phyloP scores from a whole-genome alignment of 768 basidiomycete species.

The Chlorophyllum brunneum region DNA sequence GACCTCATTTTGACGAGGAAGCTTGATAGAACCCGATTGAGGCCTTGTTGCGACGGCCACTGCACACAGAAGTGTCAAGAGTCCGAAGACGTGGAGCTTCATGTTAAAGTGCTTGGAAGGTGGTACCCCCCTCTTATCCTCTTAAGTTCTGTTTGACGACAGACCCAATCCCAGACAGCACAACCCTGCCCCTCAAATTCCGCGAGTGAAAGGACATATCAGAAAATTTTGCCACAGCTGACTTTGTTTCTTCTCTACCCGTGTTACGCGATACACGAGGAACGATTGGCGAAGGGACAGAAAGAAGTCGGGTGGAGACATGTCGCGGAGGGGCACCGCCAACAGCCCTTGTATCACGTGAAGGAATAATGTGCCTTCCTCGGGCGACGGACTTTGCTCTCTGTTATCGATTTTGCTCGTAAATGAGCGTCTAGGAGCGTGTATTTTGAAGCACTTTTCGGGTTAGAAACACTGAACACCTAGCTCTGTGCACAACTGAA shows the following conservation, averaged over 20 bases:
- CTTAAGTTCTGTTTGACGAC: conserved; percentile 1
- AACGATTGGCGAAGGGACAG: background rate
- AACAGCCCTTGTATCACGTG: background rate
- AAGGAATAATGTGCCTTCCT: background rate
- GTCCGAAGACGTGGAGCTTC: conserved; percentile 19
- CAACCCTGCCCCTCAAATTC: background rate
- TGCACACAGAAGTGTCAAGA: conserved; percentile 21
- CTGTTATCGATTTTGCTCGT: conserved; percentile 25
- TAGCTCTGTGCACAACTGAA: too few species aligned
- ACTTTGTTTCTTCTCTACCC: background rate
- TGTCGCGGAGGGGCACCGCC: background rate
- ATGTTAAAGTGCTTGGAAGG: conserved; percentile 18
- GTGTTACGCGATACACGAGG: background rate
- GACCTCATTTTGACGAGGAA: conserved; percentile 6
- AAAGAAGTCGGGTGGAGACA: conserved; percentile 1
- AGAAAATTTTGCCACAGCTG: conserved; percentile 6
- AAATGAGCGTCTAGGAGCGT: too few species aligned
- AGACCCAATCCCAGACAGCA: background rate
- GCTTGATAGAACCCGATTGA: background rate
- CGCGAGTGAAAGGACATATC: background rate
- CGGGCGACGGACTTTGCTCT: conserved; percentile 27
- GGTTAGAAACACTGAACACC: too few species aligned
- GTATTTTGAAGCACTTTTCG: too few species aligned
- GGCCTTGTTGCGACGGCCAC: conserved; percentile 20
- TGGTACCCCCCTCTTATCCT: background rate